Base-by-base conservation (phyloP, 116 monocot genomes). In the Dioscorea cayenensis region DNA sequence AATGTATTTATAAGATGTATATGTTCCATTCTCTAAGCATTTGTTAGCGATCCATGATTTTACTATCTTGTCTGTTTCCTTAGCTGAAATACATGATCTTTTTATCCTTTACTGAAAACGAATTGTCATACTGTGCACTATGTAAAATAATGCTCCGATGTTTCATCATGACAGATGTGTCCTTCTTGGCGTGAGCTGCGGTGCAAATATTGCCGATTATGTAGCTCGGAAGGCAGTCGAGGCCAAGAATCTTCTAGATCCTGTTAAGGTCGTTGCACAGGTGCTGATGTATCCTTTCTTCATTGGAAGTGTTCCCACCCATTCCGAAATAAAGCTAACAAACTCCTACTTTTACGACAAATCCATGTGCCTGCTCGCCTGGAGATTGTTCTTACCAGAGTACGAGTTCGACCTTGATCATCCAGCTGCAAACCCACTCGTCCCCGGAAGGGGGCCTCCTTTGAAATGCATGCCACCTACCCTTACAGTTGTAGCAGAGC, bases 271-370 rank as follows among this genome's bases (percentile, higher is more conserved):
- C 13, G 95, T 95, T 9, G 95, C 95, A 4, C 95, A 95, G 76
- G 92, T 95, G 29, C 77, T 95, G 19, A 87, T 95, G 89, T 95
- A 92, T 63, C 95, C 95, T 28, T 95, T 95, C 78, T 92, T 95
- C 80, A 87, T 90, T 3, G 95, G 95, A 37, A 82, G 83, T 20
- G 71, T 87, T 16, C 90, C 95, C 21, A 95, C 95, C 19, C 89
- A 87, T 18, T 95, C 95, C 4, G 95, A 95, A 72, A 67, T 90
- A 77, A 89, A 80, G 69, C 87, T 95, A 19, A 85, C 95, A 22
- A 95, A 95, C 73, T 92, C 95, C 64, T 95, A 95, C 64, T 95
- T 95, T 78, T 95, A 82, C 20, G 92, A 95, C 72, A 95, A 95
- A 75, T 49, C 92, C 32, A 85, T 80, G 78, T 95, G 95, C 77